Evolutionary conservation across 148 eudicot genomes (phyloP), one percentile per base, ranked within the genome.

Genomic region (Tetragonia tetragonoides): DNA sequence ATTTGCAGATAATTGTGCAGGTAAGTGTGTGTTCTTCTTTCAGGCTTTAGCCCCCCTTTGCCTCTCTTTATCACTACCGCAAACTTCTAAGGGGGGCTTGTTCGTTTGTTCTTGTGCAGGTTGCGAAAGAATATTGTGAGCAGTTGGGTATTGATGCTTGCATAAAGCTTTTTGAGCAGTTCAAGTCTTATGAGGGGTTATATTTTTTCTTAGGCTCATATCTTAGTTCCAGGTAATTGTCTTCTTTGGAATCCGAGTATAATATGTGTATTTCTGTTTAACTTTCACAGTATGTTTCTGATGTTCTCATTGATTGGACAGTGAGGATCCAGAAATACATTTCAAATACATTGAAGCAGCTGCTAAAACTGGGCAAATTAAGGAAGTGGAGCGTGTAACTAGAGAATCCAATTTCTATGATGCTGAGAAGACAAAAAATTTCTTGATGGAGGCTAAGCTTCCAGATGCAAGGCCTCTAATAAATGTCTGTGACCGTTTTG

Each of bases 1-100:
- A 95, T 83, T 89, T 95, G 85, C 98, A 95, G 88, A 95, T 95
- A 72, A 95, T 95, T 88, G 98, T 95, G 74, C 98, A 95, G 94
- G 98, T 92, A 87, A 54, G 47, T 59, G 38, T 39, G 64, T 16
- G 75, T 56, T 60, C n/a, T 60, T 49, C 53, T 49, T 54, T 54
- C 59, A 10, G 15, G 16, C 59, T 8, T 15, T 54, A 12, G 2
- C 28, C 64, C 10, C 47, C 77, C 72, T 34, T 5, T 39, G 42
- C 51, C 11, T 15, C 9, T 10, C 24, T 21, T 9, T 28, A 21
- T 42, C 40, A 34, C 28, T 9, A 46, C n/a, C 34, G 37, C 39
- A 18, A 9, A 28, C 39, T 70, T 40, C 7, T 21, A 44, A 54
- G 38, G n/a, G 41, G 64, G 11, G 28, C 70, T 57, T 41, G 70